Evolutionary conservation across 2,329 filamentous ascomycete genomes (phyloP).

Genomic region (Iodosphaeria phyllophila): DNA sequence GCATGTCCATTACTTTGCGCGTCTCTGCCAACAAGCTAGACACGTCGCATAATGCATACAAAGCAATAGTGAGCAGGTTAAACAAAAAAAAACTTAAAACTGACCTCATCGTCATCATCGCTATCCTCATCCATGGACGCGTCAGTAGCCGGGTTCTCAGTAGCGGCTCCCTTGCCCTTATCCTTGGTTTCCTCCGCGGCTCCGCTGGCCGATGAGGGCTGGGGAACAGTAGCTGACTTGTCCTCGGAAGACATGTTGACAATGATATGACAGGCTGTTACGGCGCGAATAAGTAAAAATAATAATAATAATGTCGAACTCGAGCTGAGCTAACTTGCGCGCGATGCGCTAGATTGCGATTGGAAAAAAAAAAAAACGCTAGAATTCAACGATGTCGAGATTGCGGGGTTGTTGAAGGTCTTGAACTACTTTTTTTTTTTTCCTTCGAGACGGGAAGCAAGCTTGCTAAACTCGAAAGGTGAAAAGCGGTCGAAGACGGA

Average conservation of each 20-base stretch:
- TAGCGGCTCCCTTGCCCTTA: constrained; percentile 63
- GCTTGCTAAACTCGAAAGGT: too few relatives aligned
- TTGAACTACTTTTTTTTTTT: too few relatives aligned
- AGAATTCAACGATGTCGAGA: too few relatives aligned
- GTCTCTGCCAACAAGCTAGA: neutral
- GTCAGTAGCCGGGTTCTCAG: constrained; percentile 32
- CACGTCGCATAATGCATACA: neutral
- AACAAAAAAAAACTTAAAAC: constrained; percentile 10
- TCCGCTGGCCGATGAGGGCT: constrained; percentile 22
- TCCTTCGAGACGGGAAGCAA: too few relatives aligned
- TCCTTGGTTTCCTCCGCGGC: constrained; percentile 47
- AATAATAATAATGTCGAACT: too few relatives aligned
- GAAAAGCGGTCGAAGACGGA: too few relatives aligned
- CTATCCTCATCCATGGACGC: constrained; percentile 59
- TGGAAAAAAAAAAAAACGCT: too few relatives aligned
- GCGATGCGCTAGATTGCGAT: too few relatives aligned
- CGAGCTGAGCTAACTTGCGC: too few relatives aligned
- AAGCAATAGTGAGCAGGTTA: constrained; percentile 3
- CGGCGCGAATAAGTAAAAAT: too few relatives aligned
- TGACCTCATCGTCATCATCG: constrained; percentile 48
- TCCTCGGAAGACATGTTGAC: constrained; percentile 29
- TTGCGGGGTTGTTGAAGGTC: too few relatives aligned
- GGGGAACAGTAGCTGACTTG: constrained; percentile 24
- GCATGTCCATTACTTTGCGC: constrained; percentile 1
- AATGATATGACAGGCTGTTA: too few relatives aligned